Base-by-base conservation (phyloP, 768 basidiomycete species). In the Leccinellum luteum region DNA sequence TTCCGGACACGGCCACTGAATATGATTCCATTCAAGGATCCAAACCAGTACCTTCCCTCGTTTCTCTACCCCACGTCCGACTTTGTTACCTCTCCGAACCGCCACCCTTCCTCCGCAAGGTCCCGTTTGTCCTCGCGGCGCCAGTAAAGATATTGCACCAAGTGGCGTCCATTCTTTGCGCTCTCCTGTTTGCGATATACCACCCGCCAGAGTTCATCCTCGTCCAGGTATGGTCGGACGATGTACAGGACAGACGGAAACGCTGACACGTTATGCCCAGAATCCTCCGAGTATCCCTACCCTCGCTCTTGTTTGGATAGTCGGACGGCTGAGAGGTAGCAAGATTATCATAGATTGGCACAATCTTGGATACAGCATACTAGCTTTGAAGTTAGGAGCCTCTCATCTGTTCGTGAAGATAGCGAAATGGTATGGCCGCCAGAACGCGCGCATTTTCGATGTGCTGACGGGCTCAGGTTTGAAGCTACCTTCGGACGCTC, bases 261-360 rank as follows among this genome's bases (percentile, higher is more conserved):
- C 43, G 25, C 55, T 59, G 47, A 60, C 17, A 10, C 17, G 6
- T 35, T 17, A 55, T 41, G 67, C 54, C 31, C 67, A 99, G 93
- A 99, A 98, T 67, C 97, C 97, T 27, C 97, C 97, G 9, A 91
- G 90, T 58, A 94, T 99, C 35, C 97, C 97, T 1, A 95, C 95
- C 0, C 82, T 99, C 17, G 86, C 87, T 3, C 76, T 98, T 19
- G 92, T 91, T 3, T 90, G 90, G 79, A 71, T 94, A 27, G 85
- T 87, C 1, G 82, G 82, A 21, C 68, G 76, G 19, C 65, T 92
- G 15, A 80, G 85, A 17, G 87, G 90, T 3, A 88, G 87, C 62
- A 92, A 90, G 65, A 78, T 99, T 62, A 90, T 99, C 58, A 94
- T 99, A 54, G 97, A 99, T 74, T 99, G 97, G 97, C 97, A 99